Base-by-base conservation (phyloP, 2,329 filamentous ascomycete genomes). In the Talaromyces sp. region DNA sequence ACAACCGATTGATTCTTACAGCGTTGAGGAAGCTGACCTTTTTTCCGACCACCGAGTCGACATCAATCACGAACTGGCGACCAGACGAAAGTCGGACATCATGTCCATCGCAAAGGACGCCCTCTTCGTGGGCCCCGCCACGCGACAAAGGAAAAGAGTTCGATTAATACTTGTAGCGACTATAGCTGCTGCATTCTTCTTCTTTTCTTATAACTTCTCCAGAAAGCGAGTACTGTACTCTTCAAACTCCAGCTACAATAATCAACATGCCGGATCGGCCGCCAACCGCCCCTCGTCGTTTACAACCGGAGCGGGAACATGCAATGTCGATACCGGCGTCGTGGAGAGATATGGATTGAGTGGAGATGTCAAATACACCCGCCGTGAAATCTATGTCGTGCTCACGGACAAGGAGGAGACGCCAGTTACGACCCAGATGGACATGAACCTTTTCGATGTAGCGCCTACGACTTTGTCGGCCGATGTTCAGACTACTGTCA, bases 401-500 rank as follows among this genome's bases (percentile, higher is more conserved):
- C 58, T 54, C 2, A 56, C 64, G 37, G 35, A 48, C 37, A 54
- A 63, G 60, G 31, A 59, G 58, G 44, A 48, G 48, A 23, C 40
- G 8, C 54, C 59, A 7, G 40, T 60, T 28, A 54, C 58, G 21
- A 58, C 42, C 31, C 21, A 35, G 8, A 46, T 65, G 50, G 55
- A 65, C 3, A 21, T 44, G 39, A 60, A 63, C 46, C 56, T 65
- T 16, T 64, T 65, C 33, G 64, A 65, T 21, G 18, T 33, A 31
- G n/a, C 35, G 35, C 58, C 57, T 28, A 44, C 39, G 35, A 16
- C 25, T 16, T 44, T 60, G 39, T 21, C 46, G 12, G n/a, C 52
- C 21, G 35, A 62, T n/a, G 35, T 33, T 5, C 16, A 39, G 18
- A 35, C 60, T 14, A 58, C 66, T 50, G 70, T 73, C 46, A 70